Conservation (phyloP, 1,284 basidiomycete genomes). For the Fistulina hepatica region DNA sequence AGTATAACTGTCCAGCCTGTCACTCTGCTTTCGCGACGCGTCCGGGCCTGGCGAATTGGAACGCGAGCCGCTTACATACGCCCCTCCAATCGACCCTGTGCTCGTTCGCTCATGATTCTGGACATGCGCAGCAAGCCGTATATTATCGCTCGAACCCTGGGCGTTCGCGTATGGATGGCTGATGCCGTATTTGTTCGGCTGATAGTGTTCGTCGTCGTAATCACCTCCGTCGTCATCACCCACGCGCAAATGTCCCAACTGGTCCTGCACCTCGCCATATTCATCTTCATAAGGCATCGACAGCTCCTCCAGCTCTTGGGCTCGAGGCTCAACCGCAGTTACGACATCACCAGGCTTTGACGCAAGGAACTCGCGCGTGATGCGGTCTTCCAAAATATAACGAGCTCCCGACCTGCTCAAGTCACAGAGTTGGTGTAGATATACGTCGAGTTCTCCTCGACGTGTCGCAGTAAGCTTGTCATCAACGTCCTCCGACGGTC, state of each 20-base stretch:
- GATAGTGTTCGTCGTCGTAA: conserved; percentile 41
- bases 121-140: conserved; percentile 30
- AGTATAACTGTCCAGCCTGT: conserved; percentile 7
- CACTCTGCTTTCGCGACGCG: conserved; percentile 5
- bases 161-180: conserved; percentile 21
- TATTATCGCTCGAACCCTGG: conserved; percentile 8
- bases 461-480: conserved; percentile 78
- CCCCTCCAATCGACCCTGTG: no score
- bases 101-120: conserved; percentile 42
- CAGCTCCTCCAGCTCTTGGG: conserved; percentile 46
- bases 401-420: conserved; percentile 56
- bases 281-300: conserved; percentile 24
- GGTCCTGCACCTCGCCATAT: conserved; percentile 32
- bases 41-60: conserved; percentile 26
- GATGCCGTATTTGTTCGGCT: conserved; percentile 26
- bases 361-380: conserved; percentile 80
- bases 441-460: conserved; percentile 79
- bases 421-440: conserved; percentile 71
- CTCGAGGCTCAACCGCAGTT: conserved; percentile 49
- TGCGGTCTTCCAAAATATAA: conserved; percentile 73
- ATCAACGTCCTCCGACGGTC: conserved; percentile 78
- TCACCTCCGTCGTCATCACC: conserved; percentile 42
- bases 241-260: conserved; percentile 37
- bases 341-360: conserved; percentile 83
- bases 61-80: conserved; percentile 37